phyloP scores from a whole-genome alignment of 208 protist genomes.

The Spongospora subterranea region DNA sequence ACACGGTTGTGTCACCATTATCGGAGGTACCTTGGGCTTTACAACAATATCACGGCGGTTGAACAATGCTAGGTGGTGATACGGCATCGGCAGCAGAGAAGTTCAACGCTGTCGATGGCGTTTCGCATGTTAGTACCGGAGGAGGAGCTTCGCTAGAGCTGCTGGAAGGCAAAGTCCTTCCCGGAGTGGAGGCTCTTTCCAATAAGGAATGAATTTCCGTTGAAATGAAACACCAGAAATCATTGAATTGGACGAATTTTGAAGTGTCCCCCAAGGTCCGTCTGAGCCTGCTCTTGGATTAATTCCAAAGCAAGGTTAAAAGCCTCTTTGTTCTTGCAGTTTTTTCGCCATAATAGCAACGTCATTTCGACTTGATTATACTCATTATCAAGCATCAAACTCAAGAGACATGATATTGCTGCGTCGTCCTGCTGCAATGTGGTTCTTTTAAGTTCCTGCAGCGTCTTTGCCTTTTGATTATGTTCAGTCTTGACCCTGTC shows the following conservation, averaged over 20 bases:
- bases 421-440: not conserved
- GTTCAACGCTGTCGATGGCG: conserved; percentile 75
- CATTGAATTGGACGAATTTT: not conserved
- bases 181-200: conserved; percentile 66
- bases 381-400: not conserved
- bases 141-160: conserved; percentile 98
- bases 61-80: conserved; percentile 61
- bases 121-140: conserved; percentile 97
- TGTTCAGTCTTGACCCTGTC: not conserved
- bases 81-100: conserved; percentile 63
- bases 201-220: too few species aligned
- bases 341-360: not conserved
- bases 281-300: not conserved
- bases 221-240: too few species aligned
- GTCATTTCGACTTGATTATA: not conserved
- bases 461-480: not conserved
- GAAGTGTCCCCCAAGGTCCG: not conserved
- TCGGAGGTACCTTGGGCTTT: conserved; percentile 65
- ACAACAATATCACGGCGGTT: not conserved
- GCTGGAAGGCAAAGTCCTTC: conserved; percentile 89
- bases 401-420: not conserved
- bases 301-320: not conserved
- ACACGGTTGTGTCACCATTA: conserved; percentile 65
- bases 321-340: not conserved
- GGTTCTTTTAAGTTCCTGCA: not conserved